Base-by-base conservation (phyloP, 2,329 filamentous ascomycete genomes). In the Cylindrodendrum hubeiense region DNA sequence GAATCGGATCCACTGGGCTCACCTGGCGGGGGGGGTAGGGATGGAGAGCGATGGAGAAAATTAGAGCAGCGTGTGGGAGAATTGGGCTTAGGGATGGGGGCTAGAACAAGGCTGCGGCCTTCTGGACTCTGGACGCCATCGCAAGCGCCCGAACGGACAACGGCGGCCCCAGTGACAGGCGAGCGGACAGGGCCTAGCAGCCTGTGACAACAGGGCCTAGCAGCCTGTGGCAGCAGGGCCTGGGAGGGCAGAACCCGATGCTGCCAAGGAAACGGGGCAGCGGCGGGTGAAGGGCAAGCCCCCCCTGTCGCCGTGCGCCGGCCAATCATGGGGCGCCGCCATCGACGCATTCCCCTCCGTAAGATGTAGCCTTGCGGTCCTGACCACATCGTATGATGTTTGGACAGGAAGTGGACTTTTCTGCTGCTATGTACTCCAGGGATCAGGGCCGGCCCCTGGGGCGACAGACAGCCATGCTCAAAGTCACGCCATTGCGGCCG, bases 301-400 rank as follows among this genome's bases (percentile, higher is more conserved):
- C 34, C 43, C 43, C 62, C n/a, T n/a, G n/a, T n/a, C n/a, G n/a
- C 60, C 37, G 46, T 57, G 59, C 66, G 63, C 62, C 59, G 71
- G 65, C 71, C 71, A 74, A 74, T 74, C n/a, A 26, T 66, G 54
- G 21, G 50, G 43, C 53, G 39, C 66, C 61, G 65, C 65, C 63
- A 75, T 75, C 73, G 73, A 75, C 72, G 73, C 73, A 75, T 75
- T 75, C 73, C 74, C 75, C 76, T 77, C 73, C 68, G 62, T 72
- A 79, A n/a, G n/a, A n/a, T n/a, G n/a, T n/a, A n/a, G n/a, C n/a
- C n/a, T n/a, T n/a, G n/a, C n/a, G n/a, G n/a, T n/a, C n/a, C n/a
- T n/a, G n/a, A n/a, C n/a, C n/a, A n/a, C n/a, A 80, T 80, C 78
- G 79, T 80, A 80, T 78, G 78, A 80, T 79, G 72, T 77, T 69